A percentile compares a stretch with the other conserved stretches of the same genome.
Conservation (phyloP, 495 filamentous ascomycete genomes). For the Hyaloscypha hepaticicola region DNA sequence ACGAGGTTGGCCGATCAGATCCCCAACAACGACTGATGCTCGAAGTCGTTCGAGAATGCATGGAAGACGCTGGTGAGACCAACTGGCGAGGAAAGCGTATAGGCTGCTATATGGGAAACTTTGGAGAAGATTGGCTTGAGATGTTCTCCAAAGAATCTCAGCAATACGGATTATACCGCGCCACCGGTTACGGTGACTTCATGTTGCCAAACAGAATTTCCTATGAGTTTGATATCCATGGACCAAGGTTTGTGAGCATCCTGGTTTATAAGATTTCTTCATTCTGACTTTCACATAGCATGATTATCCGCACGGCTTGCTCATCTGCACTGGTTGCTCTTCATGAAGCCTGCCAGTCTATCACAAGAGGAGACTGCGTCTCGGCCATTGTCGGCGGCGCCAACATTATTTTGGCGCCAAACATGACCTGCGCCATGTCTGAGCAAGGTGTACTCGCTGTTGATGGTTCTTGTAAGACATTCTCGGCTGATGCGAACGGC, state of each 20-base stretch:
- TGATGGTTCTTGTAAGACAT: conserved; percentile 40
- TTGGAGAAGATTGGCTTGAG: conserved; percentile 28
- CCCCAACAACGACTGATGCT: conserved; percentile 57
- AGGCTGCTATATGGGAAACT: conserved; percentile 30
- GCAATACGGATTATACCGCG: conserved; percentile 30
- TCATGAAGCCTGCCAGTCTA: conserved; percentile 32
- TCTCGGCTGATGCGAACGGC: conserved; percentile 57
- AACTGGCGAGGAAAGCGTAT: conserved; percentile 28
- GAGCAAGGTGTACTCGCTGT: conserved; percentile 42
- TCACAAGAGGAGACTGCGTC: conserved; percentile 34
- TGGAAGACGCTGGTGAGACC: conserved; percentile 25
- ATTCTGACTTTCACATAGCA: conserved; percentile 41
- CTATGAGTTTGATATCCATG: conserved; percentile 53
- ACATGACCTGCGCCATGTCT: conserved; percentile 20
- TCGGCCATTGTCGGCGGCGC: conserved; percentile 41
- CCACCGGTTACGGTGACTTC: conserved; percentile 42
- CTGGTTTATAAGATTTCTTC: neutral
- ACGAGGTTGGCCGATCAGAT: conserved; percentile 52
- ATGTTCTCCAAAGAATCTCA: conserved; percentile 39
- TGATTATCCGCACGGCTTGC: conserved; percentile 24
- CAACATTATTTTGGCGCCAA: conserved; percentile 18
- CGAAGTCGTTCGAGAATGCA: conserved; percentile 42
- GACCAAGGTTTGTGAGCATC: conserved; percentile 46
- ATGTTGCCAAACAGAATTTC: conserved; percentile 62
- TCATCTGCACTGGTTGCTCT: conserved; percentile 18